These are phyloP conservation scores for Mycena sp. DNA, from an alignment of 1,284 basidiomycete genomes.

Conservation along the genomic window DNA sequence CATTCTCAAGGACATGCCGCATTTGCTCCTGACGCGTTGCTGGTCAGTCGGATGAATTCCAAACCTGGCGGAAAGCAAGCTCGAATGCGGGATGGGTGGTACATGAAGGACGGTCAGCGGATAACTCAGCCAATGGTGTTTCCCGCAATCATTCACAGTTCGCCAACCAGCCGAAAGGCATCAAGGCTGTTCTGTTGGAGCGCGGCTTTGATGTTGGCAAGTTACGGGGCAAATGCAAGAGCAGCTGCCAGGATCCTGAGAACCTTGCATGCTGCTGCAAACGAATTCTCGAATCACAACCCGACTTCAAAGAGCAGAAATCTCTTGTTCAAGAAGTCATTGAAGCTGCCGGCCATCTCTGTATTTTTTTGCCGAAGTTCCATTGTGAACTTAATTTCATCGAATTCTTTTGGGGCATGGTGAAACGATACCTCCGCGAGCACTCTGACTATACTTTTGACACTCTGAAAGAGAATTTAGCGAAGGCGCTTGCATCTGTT, in stretches of 20 bases:
- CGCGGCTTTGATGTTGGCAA: conserved; percentile 35
- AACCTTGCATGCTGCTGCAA: conserved; percentile 35
- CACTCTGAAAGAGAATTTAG: conserved; percentile 35
- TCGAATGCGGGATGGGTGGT: conserved; percentile 44
- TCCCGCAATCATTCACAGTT: conserved; percentile 39
- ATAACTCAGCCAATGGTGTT: conserved; percentile 48
- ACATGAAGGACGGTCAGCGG: conserved; percentile 30
- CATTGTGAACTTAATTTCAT: no score
- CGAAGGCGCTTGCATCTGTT: conserved; percentile 34
- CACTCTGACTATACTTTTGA: conserved; percentile 39
- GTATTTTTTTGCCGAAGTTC: no score
- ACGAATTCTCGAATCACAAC: conserved; percentile 37
- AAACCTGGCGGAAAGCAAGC: conserved; percentile 48
- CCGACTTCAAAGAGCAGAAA: conserved; percentile 35
- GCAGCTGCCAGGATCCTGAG: conserved; percentile 28
- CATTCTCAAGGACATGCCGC: conserved; percentile 52
- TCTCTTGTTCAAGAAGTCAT: conserved; percentile 40
- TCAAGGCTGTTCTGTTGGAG: conserved; percentile 45
- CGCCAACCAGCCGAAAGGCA: conserved; percentile 46
- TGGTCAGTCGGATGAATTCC: conserved; percentile 46
- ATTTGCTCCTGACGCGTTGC: conserved; percentile 48
- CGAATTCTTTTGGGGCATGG: conserved; percentile 41
- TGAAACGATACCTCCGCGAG: conserved; percentile 39
- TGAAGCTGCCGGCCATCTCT: no score
- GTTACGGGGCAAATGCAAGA: conserved; percentile 39